Conservation (phyloP, 331 rosid species). For the Telfairia occidentalis region DNA sequence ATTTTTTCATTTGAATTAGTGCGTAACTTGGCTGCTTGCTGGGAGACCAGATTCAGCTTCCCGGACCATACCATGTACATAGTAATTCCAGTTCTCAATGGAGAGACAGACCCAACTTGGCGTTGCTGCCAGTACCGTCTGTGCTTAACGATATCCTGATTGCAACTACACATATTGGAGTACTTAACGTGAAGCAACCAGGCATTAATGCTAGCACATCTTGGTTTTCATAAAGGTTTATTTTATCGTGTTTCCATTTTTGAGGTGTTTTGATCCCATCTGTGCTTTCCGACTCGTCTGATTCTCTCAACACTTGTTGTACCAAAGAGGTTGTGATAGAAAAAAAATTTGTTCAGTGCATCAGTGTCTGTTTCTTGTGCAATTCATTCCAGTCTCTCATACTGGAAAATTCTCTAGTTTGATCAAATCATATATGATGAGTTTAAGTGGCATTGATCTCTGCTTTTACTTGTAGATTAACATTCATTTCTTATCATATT, state of each 20-base stretch:
- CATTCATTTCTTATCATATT: not conserved
- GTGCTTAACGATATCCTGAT: not conserved
- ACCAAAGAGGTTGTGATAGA: slow-evolving; percentile 7
- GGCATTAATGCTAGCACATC: slow-evolving; percentile 1
- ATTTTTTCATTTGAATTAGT: slow-evolving; percentile 10
- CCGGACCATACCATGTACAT: slow-evolving; percentile 5
- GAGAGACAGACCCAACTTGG: slow-evolving; percentile 5
- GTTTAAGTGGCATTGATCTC: not conserved
- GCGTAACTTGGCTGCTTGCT: slow-evolving; percentile 8
- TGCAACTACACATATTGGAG: not conserved
- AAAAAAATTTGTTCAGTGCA: slow-evolving; percentile 3
- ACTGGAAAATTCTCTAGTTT: slow-evolving; percentile 1
- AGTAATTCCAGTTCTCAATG: not conserved
- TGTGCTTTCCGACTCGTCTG: slow-evolving; percentile 4
- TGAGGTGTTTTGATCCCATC: slow-evolving; percentile 8
- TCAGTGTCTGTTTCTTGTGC: slow-evolving; percentile 11
- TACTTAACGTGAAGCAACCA: not conserved
- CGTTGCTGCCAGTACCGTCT: not conserved
- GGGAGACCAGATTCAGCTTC: slow-evolving; percentile 10
- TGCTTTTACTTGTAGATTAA: not conserved
- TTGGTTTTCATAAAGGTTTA: not conserved
- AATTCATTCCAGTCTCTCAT: not conserved
- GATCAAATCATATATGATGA: not conserved
- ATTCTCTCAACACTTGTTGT: not conserved
- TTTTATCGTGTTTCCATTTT: not conserved